Conservation (phyloP, 257 asterid genomes). For the Jasminum sambac region DNA sequence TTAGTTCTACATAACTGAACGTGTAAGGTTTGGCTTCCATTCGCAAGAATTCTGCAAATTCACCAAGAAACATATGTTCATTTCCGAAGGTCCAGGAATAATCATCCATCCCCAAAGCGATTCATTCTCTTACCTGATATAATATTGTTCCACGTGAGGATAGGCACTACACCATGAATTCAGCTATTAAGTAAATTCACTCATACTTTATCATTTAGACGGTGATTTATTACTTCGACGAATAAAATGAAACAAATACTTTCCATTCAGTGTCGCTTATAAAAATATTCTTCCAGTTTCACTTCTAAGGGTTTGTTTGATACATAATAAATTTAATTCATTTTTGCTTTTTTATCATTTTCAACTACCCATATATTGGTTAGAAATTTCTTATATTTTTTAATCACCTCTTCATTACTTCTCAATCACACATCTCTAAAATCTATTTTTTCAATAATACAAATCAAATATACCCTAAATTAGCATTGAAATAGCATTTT, state of each 20-base stretch:
- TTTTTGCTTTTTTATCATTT: no score
- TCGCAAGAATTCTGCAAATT: constrained; percentile 44
- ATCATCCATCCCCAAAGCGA: background rate
- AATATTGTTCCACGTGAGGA: background rate
- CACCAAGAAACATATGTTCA: background rate
- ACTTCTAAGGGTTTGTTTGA: background rate
- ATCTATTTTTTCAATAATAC: no score
- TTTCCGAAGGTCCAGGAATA: background rate
- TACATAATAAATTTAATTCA: no score
- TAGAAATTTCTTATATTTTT: no score
- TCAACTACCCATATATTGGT: no score
- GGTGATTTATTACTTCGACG: background rate
- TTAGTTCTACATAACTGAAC: constrained; percentile 44
- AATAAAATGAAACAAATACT: background rate
- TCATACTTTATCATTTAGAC: background rate
- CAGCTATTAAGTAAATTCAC: background rate
- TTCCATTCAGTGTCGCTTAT: no score
- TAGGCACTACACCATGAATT: background rate
- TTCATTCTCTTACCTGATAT: background rate
- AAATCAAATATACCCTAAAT: no score
- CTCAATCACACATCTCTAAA: no score
- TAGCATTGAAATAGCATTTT: background rate
- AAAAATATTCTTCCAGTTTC: background rate
- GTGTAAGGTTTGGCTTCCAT: constrained; percentile 52
- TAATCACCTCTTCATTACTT: no score